Evolutionary conservation across 2,329 filamentous ascomycete genomes (phyloP).

Genomic region (Pyrenophora seminiperda): DNA sequence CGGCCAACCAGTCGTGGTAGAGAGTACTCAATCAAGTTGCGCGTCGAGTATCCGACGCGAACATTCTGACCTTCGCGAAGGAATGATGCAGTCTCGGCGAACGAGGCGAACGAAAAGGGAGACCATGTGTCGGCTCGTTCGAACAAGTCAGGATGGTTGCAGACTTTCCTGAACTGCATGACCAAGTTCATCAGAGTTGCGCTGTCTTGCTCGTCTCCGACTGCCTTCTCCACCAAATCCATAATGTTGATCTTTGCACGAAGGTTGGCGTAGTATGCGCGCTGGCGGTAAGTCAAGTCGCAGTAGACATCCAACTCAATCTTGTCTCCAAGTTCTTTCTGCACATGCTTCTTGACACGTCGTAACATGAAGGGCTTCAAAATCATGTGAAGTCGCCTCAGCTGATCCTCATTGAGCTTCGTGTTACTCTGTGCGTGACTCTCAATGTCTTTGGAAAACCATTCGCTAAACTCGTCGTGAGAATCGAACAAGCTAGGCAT

Average conservation of each 20-base stretch:
- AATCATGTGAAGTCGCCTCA: constrained; percentile 97
- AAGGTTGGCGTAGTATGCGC: constrained; percentile 88
- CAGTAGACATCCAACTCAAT: constrained; percentile 97
- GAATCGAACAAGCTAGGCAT: constrained; percentile 99
- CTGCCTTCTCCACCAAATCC: constrained; percentile 96
- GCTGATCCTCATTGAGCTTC: constrained; percentile 98
- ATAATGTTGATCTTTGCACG: constrained; percentile 98
- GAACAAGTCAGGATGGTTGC: constrained; percentile 96
- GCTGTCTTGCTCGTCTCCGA: constrained; percentile 92
- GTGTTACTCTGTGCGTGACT: constrained; percentile 98
- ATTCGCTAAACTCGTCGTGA: constrained; percentile 90
- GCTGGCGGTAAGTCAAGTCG: constrained; percentile 92
- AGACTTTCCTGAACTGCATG: constrained; percentile 99
- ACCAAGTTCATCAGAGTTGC: constrained; percentile 98
- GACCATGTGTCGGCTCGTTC: constrained; percentile 91
- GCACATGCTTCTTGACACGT: constrained; percentile 99
- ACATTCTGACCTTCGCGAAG: constrained; percentile 83
- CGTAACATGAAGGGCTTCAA: constrained; percentile 99
- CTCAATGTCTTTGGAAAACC: constrained; percentile 96
- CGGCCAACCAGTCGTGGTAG: constrained; percentile 82
- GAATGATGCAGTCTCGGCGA: constrained; percentile 94
- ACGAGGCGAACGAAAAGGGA: constrained; percentile 81
- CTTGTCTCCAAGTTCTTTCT: constrained; percentile 98
- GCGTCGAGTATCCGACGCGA: constrained; percentile 82
- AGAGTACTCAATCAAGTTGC: constrained; percentile 82